A percentile compares a stretch with the other conserved stretches of the same genome.
Evolutionary conservation across 768 basidiomycete species (phyloP).

Genomic region (Dictyophora rubrovolvata): DNA sequence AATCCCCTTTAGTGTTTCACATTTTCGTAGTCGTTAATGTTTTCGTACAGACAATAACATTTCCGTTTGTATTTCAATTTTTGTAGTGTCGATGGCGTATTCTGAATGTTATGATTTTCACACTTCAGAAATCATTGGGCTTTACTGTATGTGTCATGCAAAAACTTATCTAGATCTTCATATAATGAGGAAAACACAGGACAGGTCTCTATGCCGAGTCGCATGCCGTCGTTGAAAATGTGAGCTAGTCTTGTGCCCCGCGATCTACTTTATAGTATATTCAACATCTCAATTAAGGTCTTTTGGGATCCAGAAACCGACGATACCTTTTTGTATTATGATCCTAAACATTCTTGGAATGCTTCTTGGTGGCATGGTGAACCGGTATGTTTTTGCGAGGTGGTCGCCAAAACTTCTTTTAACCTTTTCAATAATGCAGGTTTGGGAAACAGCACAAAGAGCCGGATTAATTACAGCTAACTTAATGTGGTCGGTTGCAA

Average conservation of each 20-base stretch:
- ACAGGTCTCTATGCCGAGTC: constrained; percentile 85
- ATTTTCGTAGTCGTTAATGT: not conserved
- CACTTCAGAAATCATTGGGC: constrained; percentile 95
- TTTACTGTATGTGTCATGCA: constrained; percentile 53
- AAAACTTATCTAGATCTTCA: not conserved
- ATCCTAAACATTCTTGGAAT: constrained; percentile 49
- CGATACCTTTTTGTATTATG: constrained; percentile 65
- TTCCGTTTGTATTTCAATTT: constrained; percentile 64
- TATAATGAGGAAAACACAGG: constrained; percentile 31
- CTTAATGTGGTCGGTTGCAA: constrained; percentile 71
- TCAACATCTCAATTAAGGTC: constrained; percentile 36
- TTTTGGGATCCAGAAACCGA: constrained; percentile 71
- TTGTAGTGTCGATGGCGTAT: no score
- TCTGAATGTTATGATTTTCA: no score
- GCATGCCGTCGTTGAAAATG: constrained; percentile 87
- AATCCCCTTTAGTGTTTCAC: not conserved
- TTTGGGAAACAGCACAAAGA: constrained; percentile 83
- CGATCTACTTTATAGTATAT: not conserved
- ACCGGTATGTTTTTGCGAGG: constrained; percentile 46
- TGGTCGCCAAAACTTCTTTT: not conserved
- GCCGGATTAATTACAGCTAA: constrained; percentile 72
- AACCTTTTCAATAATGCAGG: constrained; percentile 31
- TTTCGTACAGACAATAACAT: constrained; percentile 67
- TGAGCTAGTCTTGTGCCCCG: no score
- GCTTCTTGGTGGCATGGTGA: constrained; percentile 83